Conservation (phyloP, 2,329 filamentous ascomycete genomes). For the Xylariomycetidae sp. region DNA sequence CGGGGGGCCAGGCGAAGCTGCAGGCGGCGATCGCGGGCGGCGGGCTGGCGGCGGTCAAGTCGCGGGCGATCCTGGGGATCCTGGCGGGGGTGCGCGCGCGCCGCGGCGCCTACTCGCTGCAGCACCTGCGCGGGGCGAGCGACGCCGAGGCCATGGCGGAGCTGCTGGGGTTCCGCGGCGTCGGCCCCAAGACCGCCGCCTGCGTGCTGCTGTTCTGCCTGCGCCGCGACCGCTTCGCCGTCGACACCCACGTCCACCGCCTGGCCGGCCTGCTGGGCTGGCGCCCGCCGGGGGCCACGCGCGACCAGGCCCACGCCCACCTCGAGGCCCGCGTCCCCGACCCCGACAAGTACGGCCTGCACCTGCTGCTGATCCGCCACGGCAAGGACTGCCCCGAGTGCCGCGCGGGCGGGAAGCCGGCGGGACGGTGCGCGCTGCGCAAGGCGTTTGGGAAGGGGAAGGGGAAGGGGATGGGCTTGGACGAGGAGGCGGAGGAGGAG, state of each 20-base stretch:
- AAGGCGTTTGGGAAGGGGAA: constrained; percentile 30
- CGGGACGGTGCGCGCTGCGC: constrained; percentile 34
- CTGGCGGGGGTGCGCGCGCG: constrained; percentile 53
- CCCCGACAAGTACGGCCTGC: constrained; percentile 43
- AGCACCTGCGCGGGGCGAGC: constrained; percentile 38
- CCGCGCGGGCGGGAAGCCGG: constrained; percentile 34
- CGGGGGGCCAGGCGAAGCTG: constrained; percentile 33
- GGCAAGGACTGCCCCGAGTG: constrained; percentile 41
- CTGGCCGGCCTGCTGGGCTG: constrained; percentile 44
- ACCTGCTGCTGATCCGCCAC: constrained; percentile 43
- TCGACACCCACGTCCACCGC: constrained; percentile 48
- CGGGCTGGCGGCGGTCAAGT: constrained; percentile 67
- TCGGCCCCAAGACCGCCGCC: constrained; percentile 49
- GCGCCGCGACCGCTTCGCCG: constrained; percentile 40
- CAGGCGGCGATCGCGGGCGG: constrained; percentile 62
- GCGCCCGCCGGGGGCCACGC: constrained; percentile 31
- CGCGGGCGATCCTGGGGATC: constrained; percentile 63
- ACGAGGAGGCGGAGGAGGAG: constrained; percentile 6
- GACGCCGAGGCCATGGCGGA: constrained; percentile 44
- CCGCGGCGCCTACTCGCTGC: constrained; percentile 39
- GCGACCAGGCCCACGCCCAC: constrained; percentile 44
- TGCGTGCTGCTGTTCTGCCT: constrained; percentile 49
- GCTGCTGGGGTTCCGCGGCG: constrained; percentile 43
- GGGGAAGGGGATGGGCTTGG: constrained; percentile 14
- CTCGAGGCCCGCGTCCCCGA: constrained; percentile 42